phyloP scores from a whole-genome alignment of 192 early-diverging fungal genomes.

The Entrophospora sp. region DNA sequence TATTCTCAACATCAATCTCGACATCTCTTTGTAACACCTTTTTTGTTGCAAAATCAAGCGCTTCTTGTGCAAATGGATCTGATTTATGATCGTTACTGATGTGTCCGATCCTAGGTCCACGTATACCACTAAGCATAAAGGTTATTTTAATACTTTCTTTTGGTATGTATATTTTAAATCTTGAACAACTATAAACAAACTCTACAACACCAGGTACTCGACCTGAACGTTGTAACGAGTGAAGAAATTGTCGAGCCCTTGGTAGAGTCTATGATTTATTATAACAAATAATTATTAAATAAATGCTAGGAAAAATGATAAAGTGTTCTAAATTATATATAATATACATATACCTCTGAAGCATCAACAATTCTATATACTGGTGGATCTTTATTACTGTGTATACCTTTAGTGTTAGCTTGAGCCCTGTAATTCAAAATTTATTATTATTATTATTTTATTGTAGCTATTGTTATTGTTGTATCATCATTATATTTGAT shows the following conservation, averaged over 20 bases:
- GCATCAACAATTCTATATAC: slow-evolving; percentile 71
- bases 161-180: slow-evolving; percentile 77
- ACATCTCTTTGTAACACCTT: slow-evolving; percentile 84
- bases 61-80: slow-evolving; percentile 85
- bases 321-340: no score
- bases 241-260: slow-evolving; percentile 80
- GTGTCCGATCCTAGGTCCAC: slow-evolving; percentile 73
- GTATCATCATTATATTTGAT: no score
- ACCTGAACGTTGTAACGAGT: slow-evolving; percentile 74
- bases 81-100: no score
- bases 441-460: no score
- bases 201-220: slow-evolving; percentile 80
- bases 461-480: no score
- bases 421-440: slow-evolving; percentile 38
- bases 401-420: slow-evolving; percentile 66
- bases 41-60: slow-evolving; percentile 55
- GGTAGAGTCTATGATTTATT: slow-evolving; percentile 45
- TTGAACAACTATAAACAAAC: slow-evolving; percentile 70
- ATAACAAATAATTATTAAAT: background rate
- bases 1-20: slow-evolving; percentile 77
- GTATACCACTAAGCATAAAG: slow-evolving; percentile 78
- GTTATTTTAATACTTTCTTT: slow-evolving; percentile 77
- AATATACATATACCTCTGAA: slow-evolving; percentile 40
- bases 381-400: slow-evolving; percentile 76
- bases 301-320: no score